A percentile compares a stretch with the other conserved stretches of the same genome.
Conservation (phyloP, 2,329 filamentous ascomycete genomes). For the Alternaria angustiovoidea region DNA sequence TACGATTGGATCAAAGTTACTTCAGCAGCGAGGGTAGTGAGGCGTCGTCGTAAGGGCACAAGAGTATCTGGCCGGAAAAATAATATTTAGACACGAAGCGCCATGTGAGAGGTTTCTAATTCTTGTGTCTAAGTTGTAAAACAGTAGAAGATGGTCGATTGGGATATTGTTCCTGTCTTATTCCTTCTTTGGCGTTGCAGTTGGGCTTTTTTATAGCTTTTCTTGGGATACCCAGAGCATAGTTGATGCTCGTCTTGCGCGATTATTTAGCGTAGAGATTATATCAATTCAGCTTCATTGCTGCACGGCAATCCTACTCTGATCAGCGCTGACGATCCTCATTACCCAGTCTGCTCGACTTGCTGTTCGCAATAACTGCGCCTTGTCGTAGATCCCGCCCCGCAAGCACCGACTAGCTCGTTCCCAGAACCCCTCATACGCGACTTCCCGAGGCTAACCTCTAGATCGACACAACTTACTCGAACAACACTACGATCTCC, state of each 20-base stretch:
- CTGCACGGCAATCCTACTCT: neutral
- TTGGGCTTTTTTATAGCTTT: slow-evolving; percentile 12
- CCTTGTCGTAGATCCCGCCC: slow-evolving; percentile 4
- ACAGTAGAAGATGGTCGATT: slow-evolving; percentile 3
- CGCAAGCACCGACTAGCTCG: slow-evolving; percentile 17
- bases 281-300: slow-evolving; percentile 4
- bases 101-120: slow-evolving; percentile 1
- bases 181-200: slow-evolving; percentile 5
- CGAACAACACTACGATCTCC: slow-evolving; percentile 2
- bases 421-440: slow-evolving; percentile 1
- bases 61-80: neutral
- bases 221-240: slow-evolving; percentile 22
- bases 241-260: slow-evolving; percentile 16
- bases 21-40: slow-evolving; percentile 50
- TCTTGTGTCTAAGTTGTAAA: slow-evolving; percentile 5
- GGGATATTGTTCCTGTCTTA: neutral
- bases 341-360: neutral
- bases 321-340: neutral
- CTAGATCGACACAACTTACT: slow-evolving; percentile 23
- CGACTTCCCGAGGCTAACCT: slow-evolving; percentile 33
- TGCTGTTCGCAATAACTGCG: neutral
- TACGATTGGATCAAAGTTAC: slow-evolving; percentile 87
- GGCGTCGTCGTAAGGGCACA: slow-evolving; percentile 5
- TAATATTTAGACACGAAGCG: neutral
- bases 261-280: slow-evolving; percentile 12